A percentile compares a stretch with the other conserved stretches of the same genome.
Conservation (phyloP, 2,329 filamentous ascomycete species). For the Phialemonium atrogriseum region DNA sequence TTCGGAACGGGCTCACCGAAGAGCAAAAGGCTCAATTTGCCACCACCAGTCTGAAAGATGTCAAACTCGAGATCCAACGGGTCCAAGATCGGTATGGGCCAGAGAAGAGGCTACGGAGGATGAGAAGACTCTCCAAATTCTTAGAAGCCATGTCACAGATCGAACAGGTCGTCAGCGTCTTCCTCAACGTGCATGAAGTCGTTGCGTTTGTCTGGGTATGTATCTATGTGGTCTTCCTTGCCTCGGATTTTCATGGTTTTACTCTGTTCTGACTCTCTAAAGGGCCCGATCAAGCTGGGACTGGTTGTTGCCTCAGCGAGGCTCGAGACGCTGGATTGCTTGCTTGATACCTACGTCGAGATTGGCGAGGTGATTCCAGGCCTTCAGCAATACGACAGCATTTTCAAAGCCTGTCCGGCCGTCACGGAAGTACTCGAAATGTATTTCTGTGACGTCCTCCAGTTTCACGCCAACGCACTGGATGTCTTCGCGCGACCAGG, state of each 20-base stretch:
- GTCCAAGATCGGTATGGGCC: constrained; percentile 9
- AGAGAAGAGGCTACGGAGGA: constrained; percentile 9
- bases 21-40: constrained; percentile 8
- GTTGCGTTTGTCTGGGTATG: constrained; percentile 15
- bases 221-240: constrained; percentile 8
- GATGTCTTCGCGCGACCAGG: constrained; percentile 11
- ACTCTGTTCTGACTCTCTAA: too few species aligned
- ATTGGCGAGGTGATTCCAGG: constrained; percentile 14
- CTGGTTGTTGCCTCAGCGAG: too few species aligned
- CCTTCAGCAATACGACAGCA: constrained; percentile 10
- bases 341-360: constrained; percentile 14
- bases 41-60: constrained; percentile 5
- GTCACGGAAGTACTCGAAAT: constrained; percentile 10
- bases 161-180: constrained; percentile 12
- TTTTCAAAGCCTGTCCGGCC: constrained; percentile 7
- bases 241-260: too few species aligned
- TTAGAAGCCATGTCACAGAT: constrained; percentile 14
- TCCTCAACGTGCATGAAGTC: constrained; percentile 12
- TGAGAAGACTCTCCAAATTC: constrained; percentile 12
- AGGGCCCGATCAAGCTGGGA: too few species aligned
- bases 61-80: constrained; percentile 7
- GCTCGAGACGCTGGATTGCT: constrained; percentile 10
- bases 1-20: too few species aligned
- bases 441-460: constrained; percentile 14
- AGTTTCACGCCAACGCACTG: constrained; percentile 13